A percentile compares a stretch with the other conserved stretches of the same genome.
Evolutionary conservation across 2,329 filamentous ascomycete genomes (phyloP).

Genomic region (Scortechinia acanthostroma): DNA sequence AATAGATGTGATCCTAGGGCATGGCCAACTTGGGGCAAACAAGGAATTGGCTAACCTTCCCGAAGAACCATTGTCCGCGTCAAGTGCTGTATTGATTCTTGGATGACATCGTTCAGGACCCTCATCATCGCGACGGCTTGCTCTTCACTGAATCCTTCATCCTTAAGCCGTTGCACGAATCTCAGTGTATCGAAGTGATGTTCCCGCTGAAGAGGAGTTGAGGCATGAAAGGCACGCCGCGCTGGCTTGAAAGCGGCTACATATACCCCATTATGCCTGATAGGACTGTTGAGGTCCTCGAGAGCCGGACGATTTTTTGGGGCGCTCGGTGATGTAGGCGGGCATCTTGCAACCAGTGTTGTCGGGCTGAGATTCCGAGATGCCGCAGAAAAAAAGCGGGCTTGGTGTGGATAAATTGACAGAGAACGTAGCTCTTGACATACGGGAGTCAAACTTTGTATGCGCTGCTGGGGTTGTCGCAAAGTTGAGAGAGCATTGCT

Average conservation of each 20-base stretch:
- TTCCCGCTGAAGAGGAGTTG: constrained; percentile 55
- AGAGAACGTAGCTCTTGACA: constrained; percentile 11
- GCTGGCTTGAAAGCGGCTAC: constrained; percentile 28
- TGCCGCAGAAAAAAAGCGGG: neutral
- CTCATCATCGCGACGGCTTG: constrained; percentile 98
- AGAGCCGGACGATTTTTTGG: constrained; percentile 10
- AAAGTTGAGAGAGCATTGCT: constrained; percentile 14
- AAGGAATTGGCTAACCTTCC: constrained; percentile 34
- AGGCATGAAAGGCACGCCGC: constrained; percentile 58
- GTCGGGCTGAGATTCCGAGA: neutral
- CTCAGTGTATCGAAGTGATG: constrained; percentile 98
- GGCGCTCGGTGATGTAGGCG: constrained; percentile 8
- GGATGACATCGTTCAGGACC: constrained; percentile 90
- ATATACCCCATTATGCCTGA: constrained; percentile 35
- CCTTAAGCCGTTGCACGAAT: constrained; percentile 83
- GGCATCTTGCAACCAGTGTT: neutral
- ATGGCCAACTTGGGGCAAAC: neutral
- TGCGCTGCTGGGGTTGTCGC: constrained; percentile 11
- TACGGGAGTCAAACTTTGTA: constrained; percentile 12
- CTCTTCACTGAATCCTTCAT: constrained; percentile 89
- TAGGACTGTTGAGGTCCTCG: constrained; percentile 15
- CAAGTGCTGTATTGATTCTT: constrained; percentile 96
- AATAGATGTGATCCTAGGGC: too few relatives aligned
- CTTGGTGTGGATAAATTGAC: constrained; percentile 5
- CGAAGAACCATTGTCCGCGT: constrained; percentile 96